A percentile compares a stretch with the other conserved stretches of the same genome.
phyloP scores from a whole-genome alignment of 371 early-diverging fungal species.

The Mycotypha africana region DNA sequence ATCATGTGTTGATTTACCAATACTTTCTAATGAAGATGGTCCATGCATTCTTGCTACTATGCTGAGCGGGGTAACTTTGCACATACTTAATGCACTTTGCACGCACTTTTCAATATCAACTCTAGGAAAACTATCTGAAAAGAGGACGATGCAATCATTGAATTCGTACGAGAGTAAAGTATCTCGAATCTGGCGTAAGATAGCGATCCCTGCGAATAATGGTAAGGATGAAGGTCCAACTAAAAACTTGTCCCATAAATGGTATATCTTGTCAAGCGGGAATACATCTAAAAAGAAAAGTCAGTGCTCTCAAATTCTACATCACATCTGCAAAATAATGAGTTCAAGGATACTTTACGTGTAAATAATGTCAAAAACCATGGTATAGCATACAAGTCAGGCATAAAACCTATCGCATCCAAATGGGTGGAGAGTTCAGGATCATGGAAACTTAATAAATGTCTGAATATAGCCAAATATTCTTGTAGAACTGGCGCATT shows the following conservation, averaged over 20 bases:
- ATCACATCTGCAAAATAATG: background rate
- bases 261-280: slow-evolving; percentile 72
- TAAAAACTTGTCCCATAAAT: slow-evolving; percentile 73
- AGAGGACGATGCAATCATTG: slow-evolving; percentile 58
- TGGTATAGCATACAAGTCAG: slow-evolving; percentile 77
- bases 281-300: slow-evolving; percentile 72
- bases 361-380: slow-evolving; percentile 85
- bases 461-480: slow-evolving; percentile 59
- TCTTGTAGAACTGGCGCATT: slow-evolving; percentile 65
- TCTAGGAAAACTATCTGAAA: slow-evolving; percentile 64
- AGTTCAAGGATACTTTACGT: too few relatives aligned
- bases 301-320: background rate
- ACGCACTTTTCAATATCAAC: slow-evolving; percentile 72
- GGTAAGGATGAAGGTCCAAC: slow-evolving; percentile 63
- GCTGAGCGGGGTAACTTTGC: slow-evolving; percentile 62
- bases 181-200: slow-evolving; percentile 61
- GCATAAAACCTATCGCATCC: slow-evolving; percentile 57
- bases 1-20: too few relatives aligned
- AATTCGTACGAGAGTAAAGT: slow-evolving; percentile 55
- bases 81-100: slow-evolving; percentile 61
- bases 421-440: slow-evolving; percentile 69
- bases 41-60: slow-evolving; percentile 23
- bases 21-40: background rate
- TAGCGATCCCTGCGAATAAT: slow-evolving; percentile 66
- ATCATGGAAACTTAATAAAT: slow-evolving; percentile 68